These are phyloP conservation scores for Parsonsia alboflavescens DNA, from an alignment of 257 asterid species.

Conservation along the genomic window DNA sequence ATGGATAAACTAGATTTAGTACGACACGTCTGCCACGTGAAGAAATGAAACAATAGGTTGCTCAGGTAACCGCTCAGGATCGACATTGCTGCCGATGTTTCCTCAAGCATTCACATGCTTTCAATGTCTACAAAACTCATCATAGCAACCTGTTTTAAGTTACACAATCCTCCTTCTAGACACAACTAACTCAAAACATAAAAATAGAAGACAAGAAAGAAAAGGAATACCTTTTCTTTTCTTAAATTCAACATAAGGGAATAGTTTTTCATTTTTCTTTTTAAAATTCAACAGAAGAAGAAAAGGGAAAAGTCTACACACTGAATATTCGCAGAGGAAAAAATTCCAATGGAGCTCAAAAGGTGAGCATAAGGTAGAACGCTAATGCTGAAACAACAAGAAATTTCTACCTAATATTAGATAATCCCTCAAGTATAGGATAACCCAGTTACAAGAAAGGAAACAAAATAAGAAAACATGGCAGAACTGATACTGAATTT, in stretches of 20 bases:
- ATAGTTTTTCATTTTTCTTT: too few relatives aligned
- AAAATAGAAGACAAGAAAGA: background rate
- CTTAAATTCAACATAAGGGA: too few relatives aligned
- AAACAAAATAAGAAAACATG: background rate
- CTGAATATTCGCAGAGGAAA: background rate
- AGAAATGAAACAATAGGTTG: slow-evolving; percentile 9
- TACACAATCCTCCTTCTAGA: background rate
- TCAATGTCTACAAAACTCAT: slow-evolving; percentile 16
- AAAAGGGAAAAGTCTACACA: background rate
- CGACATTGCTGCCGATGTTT: slow-evolving; percentile 37
- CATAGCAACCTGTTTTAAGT: slow-evolving; percentile 20
- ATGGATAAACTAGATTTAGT: background rate
- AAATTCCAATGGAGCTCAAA: background rate
- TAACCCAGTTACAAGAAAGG: background rate
- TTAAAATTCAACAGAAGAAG: too few relatives aligned
- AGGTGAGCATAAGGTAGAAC: background rate
- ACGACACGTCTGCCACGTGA: background rate
- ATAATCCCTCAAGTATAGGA: background rate
- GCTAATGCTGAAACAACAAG: background rate
- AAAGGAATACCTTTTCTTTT: background rate
- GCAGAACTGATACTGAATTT: background rate
- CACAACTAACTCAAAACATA: too few relatives aligned
- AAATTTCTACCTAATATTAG: background rate
- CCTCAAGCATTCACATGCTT: slow-evolving; percentile 46
- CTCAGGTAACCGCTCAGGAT: slow-evolving; percentile 72